phyloP scores from a whole-genome alignment of 495 filamentous ascomycete species.

The Apodospora peruviana region DNA sequence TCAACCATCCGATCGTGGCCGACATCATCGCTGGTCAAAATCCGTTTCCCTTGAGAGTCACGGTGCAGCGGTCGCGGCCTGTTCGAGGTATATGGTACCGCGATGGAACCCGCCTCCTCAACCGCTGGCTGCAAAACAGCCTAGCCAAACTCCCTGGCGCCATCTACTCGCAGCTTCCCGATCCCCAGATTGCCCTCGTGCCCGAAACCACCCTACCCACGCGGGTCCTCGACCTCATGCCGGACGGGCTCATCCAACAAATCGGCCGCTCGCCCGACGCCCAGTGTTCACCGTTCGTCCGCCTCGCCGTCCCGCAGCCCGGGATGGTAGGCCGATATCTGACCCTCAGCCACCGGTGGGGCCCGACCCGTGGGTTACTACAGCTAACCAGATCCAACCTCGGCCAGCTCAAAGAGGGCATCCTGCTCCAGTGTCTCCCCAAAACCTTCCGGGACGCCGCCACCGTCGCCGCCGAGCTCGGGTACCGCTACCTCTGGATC shows the following conservation, averaged over 20 bases:
- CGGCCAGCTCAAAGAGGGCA: not conserved
- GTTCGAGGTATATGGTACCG: not conserved
- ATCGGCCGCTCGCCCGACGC: not conserved
- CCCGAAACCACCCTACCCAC: not conserved
- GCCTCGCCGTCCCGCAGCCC: not conserved
- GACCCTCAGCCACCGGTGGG: not conserved
- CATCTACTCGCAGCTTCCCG: not conserved
- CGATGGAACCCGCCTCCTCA: not conserved
- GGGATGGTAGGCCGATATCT: not conserved
- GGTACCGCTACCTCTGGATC: slow-evolving; percentile 24
- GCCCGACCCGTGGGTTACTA: not conserved
- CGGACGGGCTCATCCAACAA: not conserved
- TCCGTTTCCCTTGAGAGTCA: not conserved
- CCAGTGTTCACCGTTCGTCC: not conserved
- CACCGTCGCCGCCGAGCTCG: slow-evolving; percentile 10
- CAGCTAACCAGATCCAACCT: not conserved
- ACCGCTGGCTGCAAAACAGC: not conserved
- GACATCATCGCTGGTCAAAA: not conserved
- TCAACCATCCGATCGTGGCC: not conserved
- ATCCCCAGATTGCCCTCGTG: not conserved
- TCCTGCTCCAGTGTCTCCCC: not conserved
- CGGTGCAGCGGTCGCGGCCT: not conserved
- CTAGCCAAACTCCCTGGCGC: not conserved
- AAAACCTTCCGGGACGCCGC: slow-evolving; percentile 11
- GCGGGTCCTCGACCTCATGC: not conserved